phyloP scores from a whole-genome alignment of 2,329 filamentous ascomycete species.

The Cladorrhinum sp. region DNA sequence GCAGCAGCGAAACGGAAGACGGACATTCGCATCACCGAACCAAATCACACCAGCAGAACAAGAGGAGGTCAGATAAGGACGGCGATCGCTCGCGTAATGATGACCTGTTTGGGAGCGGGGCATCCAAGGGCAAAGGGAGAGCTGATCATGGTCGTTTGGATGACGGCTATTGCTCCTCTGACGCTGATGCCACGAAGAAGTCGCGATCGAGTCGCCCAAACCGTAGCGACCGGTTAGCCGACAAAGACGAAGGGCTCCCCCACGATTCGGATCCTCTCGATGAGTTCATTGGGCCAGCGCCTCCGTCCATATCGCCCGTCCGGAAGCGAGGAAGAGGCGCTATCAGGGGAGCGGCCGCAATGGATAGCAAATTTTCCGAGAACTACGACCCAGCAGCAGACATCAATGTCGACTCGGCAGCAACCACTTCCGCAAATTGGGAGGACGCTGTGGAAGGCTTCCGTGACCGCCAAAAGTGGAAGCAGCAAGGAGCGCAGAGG shows the following conservation, averaged over 20 bases:
- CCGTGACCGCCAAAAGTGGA: constrained; percentile 76
- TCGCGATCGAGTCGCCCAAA: background rate
- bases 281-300: constrained; percentile 72
- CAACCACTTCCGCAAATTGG: constrained; percentile 62
- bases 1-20: constrained; percentile 18
- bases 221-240: constrained; percentile 14
- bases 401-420: constrained; percentile 47
- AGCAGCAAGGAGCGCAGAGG: constrained; percentile 69
- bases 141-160: constrained; percentile 13
- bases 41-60: constrained; percentile 8
- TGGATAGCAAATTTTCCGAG: constrained; percentile 76
- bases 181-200: constrained; percentile 13
- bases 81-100: background rate
- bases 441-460: constrained; percentile 74
- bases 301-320: constrained; percentile 50
- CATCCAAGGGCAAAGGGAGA: constrained; percentile 13
- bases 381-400: constrained; percentile 59
- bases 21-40: constrained; percentile 12
- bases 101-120: constrained; percentile 15
- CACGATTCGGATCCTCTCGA: constrained; percentile 71
- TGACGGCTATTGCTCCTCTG: background rate
- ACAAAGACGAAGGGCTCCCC: background rate
- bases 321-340: constrained; percentile 69
- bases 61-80: constrained; percentile 14
- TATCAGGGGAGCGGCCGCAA: constrained; percentile 58